A percentile compares a stretch with the other conserved stretches of the same genome.
Conservation (phyloP, 495 filamentous ascomycete genomes). For the Thozetella sp. region DNA sequence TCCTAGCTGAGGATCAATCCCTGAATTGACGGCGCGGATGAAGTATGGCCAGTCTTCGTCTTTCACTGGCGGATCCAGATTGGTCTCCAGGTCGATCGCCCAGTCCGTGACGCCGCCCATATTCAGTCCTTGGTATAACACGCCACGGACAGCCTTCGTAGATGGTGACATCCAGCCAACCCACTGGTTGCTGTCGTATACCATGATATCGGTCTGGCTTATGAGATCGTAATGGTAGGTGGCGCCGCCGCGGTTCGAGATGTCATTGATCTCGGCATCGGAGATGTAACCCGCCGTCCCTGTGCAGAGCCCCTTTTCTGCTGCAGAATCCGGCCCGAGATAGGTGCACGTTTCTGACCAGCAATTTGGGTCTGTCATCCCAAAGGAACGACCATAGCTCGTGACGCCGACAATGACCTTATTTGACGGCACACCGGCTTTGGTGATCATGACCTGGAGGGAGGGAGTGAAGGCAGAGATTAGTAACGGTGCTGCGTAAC, state of each 20-base stretch:
- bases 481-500: no score
- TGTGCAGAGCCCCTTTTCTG: not conserved
- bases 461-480: no score
- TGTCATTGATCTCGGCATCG: slow-evolving; percentile 16
- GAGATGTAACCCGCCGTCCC: not conserved
- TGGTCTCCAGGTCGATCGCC: not conserved
- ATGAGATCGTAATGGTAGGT: slow-evolving; percentile 6
- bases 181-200: slow-evolving; percentile 32
- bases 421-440: slow-evolving; percentile 43
- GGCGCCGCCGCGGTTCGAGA: not conserved
- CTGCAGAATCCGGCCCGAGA: not conserved
- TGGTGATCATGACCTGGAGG: slow-evolving; percentile 47
- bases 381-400: slow-evolving; percentile 40
- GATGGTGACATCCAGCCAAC: slow-evolving; percentile 30
- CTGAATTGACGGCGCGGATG: not conserved
- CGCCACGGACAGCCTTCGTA: slow-evolving; percentile 11
- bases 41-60: not conserved
- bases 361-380: not conserved
- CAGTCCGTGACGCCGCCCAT: slow-evolving; percentile 18
- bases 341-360: not conserved
- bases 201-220: slow-evolving; percentile 29
- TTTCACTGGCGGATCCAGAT: not conserved
- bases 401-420: slow-evolving; percentile 40
- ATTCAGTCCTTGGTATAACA: slow-evolving; percentile 17
- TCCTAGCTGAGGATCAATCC: not conserved